phyloP scores from a whole-genome alignment of 2,329 filamentous ascomycete species.

The Pseudopithomyces maydicus region DNA sequence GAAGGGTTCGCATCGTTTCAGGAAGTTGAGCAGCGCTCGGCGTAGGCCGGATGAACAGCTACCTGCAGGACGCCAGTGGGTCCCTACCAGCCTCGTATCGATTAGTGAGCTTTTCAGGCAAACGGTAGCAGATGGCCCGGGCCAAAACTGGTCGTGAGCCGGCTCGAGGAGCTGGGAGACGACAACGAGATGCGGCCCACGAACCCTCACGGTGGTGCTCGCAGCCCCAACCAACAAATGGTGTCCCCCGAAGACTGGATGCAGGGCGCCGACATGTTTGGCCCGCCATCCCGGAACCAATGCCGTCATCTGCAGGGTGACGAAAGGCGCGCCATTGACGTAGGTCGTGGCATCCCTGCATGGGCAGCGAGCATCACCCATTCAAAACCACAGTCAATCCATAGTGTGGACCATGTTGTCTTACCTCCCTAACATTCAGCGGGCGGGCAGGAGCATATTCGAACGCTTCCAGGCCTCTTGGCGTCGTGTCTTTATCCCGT shows the following conservation, averaged over 20 bases:
- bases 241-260: not conserved
- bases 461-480: slow-evolving; percentile 43
- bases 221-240: not conserved
- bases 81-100: not conserved
- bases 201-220: not conserved
- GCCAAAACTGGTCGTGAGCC: no score
- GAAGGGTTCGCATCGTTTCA: slow-evolving; percentile 2
- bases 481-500: slow-evolving; percentile 24
- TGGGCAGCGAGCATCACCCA: slow-evolving; percentile 12
- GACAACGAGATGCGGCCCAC: not conserved
- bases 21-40: slow-evolving; percentile 10
- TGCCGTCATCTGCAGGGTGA: slow-evolving; percentile 34
- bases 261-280: slow-evolving; percentile 15
- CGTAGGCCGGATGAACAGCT: slow-evolving; percentile 10
- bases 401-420: slow-evolving; percentile 19
- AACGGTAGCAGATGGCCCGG: no score
- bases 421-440: slow-evolving; percentile 24
- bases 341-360: slow-evolving; percentile 15
- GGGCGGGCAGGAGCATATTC: slow-evolving; percentile 27
- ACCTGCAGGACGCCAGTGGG: not conserved
- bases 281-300: slow-evolving; percentile 7
- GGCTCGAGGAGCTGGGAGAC: no score
- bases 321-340: slow-evolving; percentile 33
- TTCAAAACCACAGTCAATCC: slow-evolving; percentile 25
- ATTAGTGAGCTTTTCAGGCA: no score